A percentile compares a stretch with the other conserved stretches of the same genome.
Conservation (phyloP, 1,284 basidiomycete genomes). For the Psilocybe mexicana region DNA sequence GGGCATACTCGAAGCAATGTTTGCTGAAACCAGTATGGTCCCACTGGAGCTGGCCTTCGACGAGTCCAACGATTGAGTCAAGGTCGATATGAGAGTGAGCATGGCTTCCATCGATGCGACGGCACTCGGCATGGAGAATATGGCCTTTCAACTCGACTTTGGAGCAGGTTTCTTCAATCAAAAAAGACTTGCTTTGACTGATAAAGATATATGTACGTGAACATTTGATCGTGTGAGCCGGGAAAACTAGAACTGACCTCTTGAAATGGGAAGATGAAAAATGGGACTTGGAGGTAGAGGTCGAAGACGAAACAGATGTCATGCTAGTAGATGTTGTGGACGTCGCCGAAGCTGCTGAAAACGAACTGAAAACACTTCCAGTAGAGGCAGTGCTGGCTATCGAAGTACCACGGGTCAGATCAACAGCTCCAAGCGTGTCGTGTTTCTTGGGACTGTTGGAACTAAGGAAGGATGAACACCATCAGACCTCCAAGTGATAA, state of each 20-base stretch:
- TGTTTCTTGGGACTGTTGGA: conserved; percentile 5
- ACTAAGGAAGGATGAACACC: background rate
- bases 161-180: conserved; percentile 13
- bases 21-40: conserved; percentile 15
- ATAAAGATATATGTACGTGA: background rate
- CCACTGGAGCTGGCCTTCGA: conserved; percentile 18
- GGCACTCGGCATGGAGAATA: conserved; percentile 15
- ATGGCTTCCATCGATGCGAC: conserved; percentile 15
- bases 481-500: background rate
- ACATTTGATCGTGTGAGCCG: no score
- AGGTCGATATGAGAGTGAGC: conserved; percentile 17
- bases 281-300: conserved; percentile 1
- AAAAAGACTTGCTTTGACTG: conserved; percentile 12
- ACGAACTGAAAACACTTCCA: conserved; percentile 2
- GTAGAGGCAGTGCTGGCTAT: conserved; percentile 6
- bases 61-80: conserved; percentile 16
- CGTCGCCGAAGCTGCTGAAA: background rate
- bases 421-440: background rate
- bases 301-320: conserved; percentile 4
- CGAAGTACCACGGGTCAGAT: conserved; percentile 3
- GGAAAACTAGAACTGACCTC: conserved; percentile 2
- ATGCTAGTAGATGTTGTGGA: conserved; percentile 4
- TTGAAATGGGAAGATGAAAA: conserved; percentile 14
- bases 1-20: conserved; percentile 11
- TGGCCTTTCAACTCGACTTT: conserved; percentile 15